A percentile compares a stretch with the other conserved stretches of the same genome.
phyloP scores from a whole-genome alignment of 345 rosid genomes.

The Mangifera indica region DNA sequence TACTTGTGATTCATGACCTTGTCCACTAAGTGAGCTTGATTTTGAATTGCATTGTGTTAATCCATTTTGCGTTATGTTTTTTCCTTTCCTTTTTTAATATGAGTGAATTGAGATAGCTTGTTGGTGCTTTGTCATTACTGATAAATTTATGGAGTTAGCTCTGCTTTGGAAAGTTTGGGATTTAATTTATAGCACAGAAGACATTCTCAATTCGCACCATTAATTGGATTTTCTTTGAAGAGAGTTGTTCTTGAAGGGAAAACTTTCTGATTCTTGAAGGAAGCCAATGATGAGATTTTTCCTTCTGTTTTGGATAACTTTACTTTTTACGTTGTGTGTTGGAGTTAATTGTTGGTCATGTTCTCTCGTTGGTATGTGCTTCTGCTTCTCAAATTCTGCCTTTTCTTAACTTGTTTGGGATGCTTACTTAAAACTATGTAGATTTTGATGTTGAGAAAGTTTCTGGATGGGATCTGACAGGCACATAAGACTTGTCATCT shows the following conservation, averaged over 20 bases:
- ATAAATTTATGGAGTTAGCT: neutral
- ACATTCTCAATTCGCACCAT: neutral
- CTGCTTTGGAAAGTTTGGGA: neutral
- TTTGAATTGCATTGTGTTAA: neutral
- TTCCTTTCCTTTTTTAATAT: neutral
- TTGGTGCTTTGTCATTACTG: neutral
- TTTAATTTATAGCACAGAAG: neutral
- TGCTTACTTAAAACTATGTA: neutral
- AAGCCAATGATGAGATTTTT: neutral
- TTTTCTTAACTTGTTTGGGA: neutral
- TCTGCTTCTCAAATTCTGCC: neutral
- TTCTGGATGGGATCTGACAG: too few species aligned
- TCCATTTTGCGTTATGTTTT: neutral
- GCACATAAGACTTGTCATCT: too few species aligned
- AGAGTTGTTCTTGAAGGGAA: neutral
- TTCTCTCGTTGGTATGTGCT: neutral
- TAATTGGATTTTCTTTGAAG: neutral
- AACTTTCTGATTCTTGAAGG: conserved; percentile 5
- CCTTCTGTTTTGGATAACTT: neutral
- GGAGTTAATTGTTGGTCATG: neutral
- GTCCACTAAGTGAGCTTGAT: neutral
- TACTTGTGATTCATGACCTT: conserved; percentile 32
- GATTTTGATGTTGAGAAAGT: too few species aligned
- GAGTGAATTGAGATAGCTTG: neutral
- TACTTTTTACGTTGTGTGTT: neutral